Conservation (phyloP, 2,329 filamentous ascomycete species). For the Aspergillus fischeri region DNA sequence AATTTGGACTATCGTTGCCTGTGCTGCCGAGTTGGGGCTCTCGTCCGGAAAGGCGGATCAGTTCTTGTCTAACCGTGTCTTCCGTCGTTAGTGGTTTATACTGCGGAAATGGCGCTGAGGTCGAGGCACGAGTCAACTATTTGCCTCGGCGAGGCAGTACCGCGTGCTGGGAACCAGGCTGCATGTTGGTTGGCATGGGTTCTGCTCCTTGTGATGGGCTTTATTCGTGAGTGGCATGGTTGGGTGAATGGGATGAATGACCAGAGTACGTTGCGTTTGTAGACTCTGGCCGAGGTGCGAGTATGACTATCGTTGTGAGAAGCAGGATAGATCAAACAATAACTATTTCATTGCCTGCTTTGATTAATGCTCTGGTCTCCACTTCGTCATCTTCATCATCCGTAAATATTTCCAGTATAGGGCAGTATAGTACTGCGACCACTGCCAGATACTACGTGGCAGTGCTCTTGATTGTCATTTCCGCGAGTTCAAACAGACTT, state of each 20-base stretch:
- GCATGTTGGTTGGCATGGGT: background rate
- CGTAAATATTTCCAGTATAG: too few species aligned
- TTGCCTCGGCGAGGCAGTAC: background rate
- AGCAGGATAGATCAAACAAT: too few species aligned
- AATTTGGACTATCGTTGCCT: constrained; percentile 6
- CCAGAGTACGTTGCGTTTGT: background rate
- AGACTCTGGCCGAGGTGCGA: background rate
- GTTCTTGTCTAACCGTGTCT: background rate
- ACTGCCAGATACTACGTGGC: too few species aligned
- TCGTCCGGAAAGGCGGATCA: constrained; percentile 58
- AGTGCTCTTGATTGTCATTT: too few species aligned
- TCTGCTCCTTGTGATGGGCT: background rate
- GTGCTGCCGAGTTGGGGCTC: constrained; percentile 3
- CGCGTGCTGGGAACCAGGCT: background rate
- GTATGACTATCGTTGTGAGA: background rate
- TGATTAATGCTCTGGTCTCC: background rate
- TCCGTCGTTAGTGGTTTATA: background rate
- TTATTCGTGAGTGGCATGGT: background rate
- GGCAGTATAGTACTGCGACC: too few species aligned
- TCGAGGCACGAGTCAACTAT: background rate
- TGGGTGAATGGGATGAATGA: background rate
- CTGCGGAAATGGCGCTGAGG: background rate
- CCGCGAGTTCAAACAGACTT: too few species aligned
- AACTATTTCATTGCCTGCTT: background rate
- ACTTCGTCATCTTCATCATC: too few species aligned